These are phyloP conservation scores for Mycena rosella DNA, from an alignment of 768 basidiomycete species.

Conservation along the genomic window DNA sequence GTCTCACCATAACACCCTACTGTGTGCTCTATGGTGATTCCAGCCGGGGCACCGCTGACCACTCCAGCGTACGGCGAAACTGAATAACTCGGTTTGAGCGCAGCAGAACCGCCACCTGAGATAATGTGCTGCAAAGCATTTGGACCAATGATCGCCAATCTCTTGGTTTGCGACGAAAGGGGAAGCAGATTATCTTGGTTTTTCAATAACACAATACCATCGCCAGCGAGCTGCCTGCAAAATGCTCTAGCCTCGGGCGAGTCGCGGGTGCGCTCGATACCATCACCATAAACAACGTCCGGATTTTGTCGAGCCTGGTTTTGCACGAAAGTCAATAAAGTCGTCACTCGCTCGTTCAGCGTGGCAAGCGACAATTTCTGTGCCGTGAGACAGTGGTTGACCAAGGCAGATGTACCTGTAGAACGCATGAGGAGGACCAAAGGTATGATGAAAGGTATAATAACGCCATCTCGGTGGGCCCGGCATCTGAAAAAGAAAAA, in stretches of 20 bases:
- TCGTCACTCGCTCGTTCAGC: slow-evolving; percentile 64
- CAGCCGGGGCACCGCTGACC: slow-evolving; percentile 59
- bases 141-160: slow-evolving; percentile 76
- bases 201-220: slow-evolving; percentile 76
- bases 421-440: background rate
- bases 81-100: slow-evolving; percentile 75
- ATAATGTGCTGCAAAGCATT: slow-evolving; percentile 75
- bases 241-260: slow-evolving; percentile 65
- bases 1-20: slow-evolving; percentile 77
- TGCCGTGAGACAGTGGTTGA: slow-evolving; percentile 54
- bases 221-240: slow-evolving; percentile 67
- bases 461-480: slow-evolving; percentile 75
- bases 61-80: slow-evolving; percentile 76
- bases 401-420: slow-evolving; percentile 42
- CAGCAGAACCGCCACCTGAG: slow-evolving; percentile 84
- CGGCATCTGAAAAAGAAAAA: slow-evolving; percentile 59
- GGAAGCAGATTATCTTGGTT: slow-evolving; percentile 72
- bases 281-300: slow-evolving; percentile 73
- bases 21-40: slow-evolving; percentile 65
- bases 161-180: slow-evolving; percentile 55
- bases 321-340: slow-evolving; percentile 69
- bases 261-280: slow-evolving; percentile 67
- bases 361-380: slow-evolving; percentile 64
- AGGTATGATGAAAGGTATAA: background rate
- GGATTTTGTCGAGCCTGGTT: slow-evolving; percentile 66